phyloP scores from a whole-genome alignment of 225 moss, liverwort and hornwort genomes.

The Polytrichum commune region DNA sequence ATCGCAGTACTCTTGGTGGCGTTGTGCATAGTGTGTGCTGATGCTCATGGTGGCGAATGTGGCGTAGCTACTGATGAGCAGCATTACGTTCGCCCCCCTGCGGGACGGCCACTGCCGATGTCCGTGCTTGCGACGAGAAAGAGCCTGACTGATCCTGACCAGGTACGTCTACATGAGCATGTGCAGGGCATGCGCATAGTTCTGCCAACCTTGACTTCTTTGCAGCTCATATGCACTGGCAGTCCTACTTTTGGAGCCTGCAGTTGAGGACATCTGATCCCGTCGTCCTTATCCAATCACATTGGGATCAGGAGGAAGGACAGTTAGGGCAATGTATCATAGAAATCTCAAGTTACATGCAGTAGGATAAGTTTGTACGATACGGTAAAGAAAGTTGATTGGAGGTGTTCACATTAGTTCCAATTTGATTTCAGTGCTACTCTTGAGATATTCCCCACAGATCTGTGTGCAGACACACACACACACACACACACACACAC shows the following conservation, averaged over 20 bases:
- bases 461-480: too few relatives aligned
- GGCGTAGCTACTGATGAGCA: background rate
- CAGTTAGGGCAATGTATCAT: too few relatives aligned
- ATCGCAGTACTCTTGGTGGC: too few relatives aligned
- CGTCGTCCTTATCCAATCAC: too few relatives aligned
- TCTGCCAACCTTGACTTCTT: background rate
- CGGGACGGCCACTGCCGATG: conserved; percentile 9
- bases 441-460: too few relatives aligned
- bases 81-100: conserved; percentile 34
- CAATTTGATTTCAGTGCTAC: too few relatives aligned
- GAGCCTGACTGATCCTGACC: conserved; percentile 37
- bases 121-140: conserved; percentile 9
- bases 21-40: too few relatives aligned
- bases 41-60: too few relatives aligned
- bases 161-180: conserved; percentile 25
- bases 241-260: background rate
- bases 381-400: too few relatives aligned
- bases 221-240: background rate
- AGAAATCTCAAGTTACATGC: background rate
- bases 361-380: background rate
- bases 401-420: too few relatives aligned
- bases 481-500: too few relatives aligned
- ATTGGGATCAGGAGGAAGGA: too few relatives aligned
- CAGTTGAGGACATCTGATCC: background rate
- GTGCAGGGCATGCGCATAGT: background rate